These are phyloP conservation scores for Crinitomyces ghanaensis DNA, from an alignment of 805 yeast species.

Conservation along the genomic window DNA sequence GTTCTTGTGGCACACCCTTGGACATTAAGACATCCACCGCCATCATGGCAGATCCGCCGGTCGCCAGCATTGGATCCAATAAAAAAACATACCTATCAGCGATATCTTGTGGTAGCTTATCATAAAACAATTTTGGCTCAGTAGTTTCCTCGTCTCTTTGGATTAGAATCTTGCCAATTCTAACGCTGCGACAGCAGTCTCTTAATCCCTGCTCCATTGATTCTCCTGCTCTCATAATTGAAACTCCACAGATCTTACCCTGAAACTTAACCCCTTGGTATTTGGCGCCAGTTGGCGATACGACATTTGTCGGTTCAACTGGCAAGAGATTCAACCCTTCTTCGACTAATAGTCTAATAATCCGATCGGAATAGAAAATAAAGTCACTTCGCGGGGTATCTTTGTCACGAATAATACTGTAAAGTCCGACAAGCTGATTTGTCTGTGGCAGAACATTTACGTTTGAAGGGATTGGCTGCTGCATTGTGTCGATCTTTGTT, in stretches of 20 bases:
- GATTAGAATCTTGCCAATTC: slow-evolving; percentile 92
- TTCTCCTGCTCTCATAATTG: slow-evolving; percentile 97
- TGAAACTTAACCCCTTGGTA: slow-evolving; percentile 64
- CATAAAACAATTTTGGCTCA: slow-evolving; percentile 80
- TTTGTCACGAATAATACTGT: slow-evolving; percentile 71
- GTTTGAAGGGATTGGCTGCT: slow-evolving; percentile 31
- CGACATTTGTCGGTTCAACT: slow-evolving; percentile 53
- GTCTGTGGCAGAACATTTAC: slow-evolving; percentile 73
- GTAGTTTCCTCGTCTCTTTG: slow-evolving; percentile 99
- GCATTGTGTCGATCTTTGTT: too few relatives aligned
- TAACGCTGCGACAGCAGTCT: slow-evolving; percentile 92
- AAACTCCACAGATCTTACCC: slow-evolving; percentile 96
- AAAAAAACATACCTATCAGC: slow-evolving; percentile 78
- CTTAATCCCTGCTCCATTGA: slow-evolving; percentile 98
- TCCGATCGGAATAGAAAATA: slow-evolving; percentile 89
- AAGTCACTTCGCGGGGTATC: slow-evolving; percentile 80
- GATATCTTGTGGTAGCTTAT: slow-evolving; percentile 88
- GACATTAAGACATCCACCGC: slow-evolving; percentile 83
- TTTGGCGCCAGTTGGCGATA: slow-evolving; percentile 61
- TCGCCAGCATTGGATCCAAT: slow-evolving; percentile 95
- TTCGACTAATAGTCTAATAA: slow-evolving; percentile 86
- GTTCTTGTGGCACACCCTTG: slow-evolving; percentile 79
- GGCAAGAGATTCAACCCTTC: slow-evolving; percentile 93
- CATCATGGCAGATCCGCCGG: slow-evolving; percentile 97
- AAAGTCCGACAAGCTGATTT: slow-evolving; percentile 77